Evolutionary conservation across 1,139 yeast genomes (phyloP).

Genomic region (Pichia norvegensis): DNA sequence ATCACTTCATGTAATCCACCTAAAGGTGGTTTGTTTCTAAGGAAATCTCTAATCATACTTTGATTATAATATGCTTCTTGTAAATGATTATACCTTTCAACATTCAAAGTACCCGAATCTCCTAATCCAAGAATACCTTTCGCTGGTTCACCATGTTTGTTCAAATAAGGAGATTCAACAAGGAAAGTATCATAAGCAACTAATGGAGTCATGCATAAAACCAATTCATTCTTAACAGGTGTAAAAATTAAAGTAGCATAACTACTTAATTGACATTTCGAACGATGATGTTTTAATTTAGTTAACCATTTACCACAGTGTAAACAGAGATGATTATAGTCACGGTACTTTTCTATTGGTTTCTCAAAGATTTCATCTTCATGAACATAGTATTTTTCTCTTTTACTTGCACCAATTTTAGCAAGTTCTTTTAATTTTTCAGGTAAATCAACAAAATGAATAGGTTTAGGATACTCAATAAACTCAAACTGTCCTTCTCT

Average conservation of each 20-base stretch:
- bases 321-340: conserved; percentile 18
- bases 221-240: conserved; percentile 21
- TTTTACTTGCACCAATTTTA: background rate
- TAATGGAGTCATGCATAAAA: conserved; percentile 8
- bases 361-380: background rate
- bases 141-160: conserved; percentile 67
- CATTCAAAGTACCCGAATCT: conserved; percentile 44
- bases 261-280: conserved; percentile 19
- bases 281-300: conserved; percentile 10
- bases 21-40: background rate
- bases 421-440: conserved; percentile 21
- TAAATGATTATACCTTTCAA: conserved; percentile 45
- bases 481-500: conserved; percentile 6
- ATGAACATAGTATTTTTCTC: background rate
- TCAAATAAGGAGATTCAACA: conserved; percentile 50
- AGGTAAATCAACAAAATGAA: conserved; percentile 21
- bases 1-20: background rate
- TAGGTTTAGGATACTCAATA: conserved; percentile 19
- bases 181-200: conserved; percentile 3
- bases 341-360: conserved; percentile 11
- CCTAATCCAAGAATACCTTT: conserved; percentile 44
- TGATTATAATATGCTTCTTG: conserved; percentile 51
- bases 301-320: conserved; percentile 21
- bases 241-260: conserved; percentile 20
- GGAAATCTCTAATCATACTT: conserved; percentile 10